Base-by-base conservation (phyloP, 2,329 filamentous ascomycete genomes). In the Alternaria tenuissima region DNA sequence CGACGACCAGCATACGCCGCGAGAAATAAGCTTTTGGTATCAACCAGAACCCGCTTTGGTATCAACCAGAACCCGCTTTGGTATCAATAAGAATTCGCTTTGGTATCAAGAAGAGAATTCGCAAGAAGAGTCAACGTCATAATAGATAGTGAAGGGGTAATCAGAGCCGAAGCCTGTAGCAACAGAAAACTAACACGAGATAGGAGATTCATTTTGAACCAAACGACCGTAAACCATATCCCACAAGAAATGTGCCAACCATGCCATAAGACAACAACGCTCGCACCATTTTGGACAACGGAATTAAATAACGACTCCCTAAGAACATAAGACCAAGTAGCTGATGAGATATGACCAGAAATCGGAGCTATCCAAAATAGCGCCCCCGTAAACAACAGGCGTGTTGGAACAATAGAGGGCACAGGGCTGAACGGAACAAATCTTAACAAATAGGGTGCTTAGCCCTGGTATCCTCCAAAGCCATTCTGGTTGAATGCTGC, bases 391-490 rank as follows among this genome's bases (percentile, higher is more conserved):
- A 70, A 71, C 69, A 73, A 66, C 72, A 73, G 68, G 67, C 72
- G 73, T 73, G 69, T 76, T 67, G 67, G 66, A 61, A 71, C 68
- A 64, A 76, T 69, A 65, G 64, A 65, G 59, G 51, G 67, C 69
- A 69, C 69, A 70, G 70, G 65, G 67, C 69, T 70, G 63, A 71
- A 71, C 62, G 63, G 68, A 65, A 66, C 57, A 64, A 61, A 65
- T 72, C 64, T 63, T 52, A 61, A 48, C 44, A 57, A 47, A 38
- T 46, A 63, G 44, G 57, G 64, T 60, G 48, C 55, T 72, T 86
- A 88, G 68, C 84, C 84, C 77, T 87, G 86, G 78, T 88, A 88
- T 69, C 84, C 85, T 68, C 84, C 84, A 73, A 86, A 88, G 74
- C 84, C 85, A 75, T 86, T 86, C 68, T 78, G 76, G 66, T 82